These are phyloP conservation scores for Globisporangium spiculum DNA, from an alignment of 352 stramenopile species.

Conservation along the genomic window DNA sequence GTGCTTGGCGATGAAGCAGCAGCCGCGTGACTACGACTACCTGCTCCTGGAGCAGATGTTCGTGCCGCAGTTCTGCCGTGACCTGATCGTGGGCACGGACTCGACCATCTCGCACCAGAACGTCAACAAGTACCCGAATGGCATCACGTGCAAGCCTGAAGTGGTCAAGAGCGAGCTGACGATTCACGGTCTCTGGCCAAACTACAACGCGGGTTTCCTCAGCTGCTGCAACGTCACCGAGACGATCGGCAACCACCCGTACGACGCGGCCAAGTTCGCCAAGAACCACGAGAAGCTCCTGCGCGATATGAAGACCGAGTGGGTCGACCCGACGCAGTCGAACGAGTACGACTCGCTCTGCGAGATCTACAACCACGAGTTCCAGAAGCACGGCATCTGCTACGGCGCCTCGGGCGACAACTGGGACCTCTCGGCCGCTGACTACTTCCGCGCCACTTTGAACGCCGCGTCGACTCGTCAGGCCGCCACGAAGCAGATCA, in stretches of 20 bases:
- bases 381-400: conserved; percentile 86
- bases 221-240: conserved; percentile 65
- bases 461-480: conserved; percentile 39
- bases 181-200: conserved; percentile 77
- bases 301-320: conserved; percentile 66
- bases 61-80: conserved; percentile 79
- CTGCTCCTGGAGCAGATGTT: conserved; percentile 77
- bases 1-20: conserved; percentile 53
- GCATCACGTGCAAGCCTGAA: conserved; percentile 45
- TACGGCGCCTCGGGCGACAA: conserved; percentile 65
- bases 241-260: conserved; percentile 48
- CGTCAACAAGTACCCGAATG: conserved; percentile 55
- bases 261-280: conserved; percentile 33
- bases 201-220: conserved; percentile 72
- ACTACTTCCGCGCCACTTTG: conserved; percentile 65
- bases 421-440: conserved; percentile 50
- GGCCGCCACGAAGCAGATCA: conserved; percentile 47
- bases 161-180: conserved; percentile 56
- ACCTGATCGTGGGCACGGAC: conserved; percentile 58
- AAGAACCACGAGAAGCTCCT: too few species aligned
- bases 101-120: conserved; percentile 68
- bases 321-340: conserved; percentile 59
- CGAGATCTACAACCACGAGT: conserved; percentile 86
- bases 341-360: conserved; percentile 68
- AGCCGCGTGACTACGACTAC: conserved; percentile 73